These are phyloP conservation scores for Arthrocladium fulminans DNA, from an alignment of 2,329 filamentous ascomycete species.

Conservation along the genomic window DNA sequence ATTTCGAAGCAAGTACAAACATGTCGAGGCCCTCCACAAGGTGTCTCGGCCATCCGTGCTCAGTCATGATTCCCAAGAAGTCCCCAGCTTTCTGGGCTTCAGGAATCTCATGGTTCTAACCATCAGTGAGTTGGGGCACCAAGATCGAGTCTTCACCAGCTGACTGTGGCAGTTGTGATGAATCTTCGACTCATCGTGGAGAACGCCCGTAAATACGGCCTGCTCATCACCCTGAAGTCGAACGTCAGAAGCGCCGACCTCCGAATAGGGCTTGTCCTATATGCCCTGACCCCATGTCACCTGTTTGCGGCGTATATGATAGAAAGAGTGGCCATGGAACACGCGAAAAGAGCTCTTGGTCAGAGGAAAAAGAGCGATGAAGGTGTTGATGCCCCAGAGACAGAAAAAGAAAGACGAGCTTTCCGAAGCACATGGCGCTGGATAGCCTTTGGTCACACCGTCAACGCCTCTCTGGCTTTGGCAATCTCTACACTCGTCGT, in stretches of 20 bases:
- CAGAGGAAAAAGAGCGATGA: slow-evolving; percentile 44
- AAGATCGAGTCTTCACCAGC: background rate
- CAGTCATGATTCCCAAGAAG: slow-evolving; percentile 66
- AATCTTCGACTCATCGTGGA: slow-evolving; percentile 93
- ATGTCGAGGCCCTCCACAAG: slow-evolving; percentile 81
- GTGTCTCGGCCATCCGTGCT: slow-evolving; percentile 65
- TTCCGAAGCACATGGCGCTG: slow-evolving; percentile 72
- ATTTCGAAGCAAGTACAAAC: slow-evolving; percentile 61
- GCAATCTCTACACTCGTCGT: slow-evolving; percentile 74
- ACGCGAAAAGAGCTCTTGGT: slow-evolving; percentile 61
- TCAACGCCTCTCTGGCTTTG: slow-evolving; percentile 77
- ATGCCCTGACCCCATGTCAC: slow-evolving; percentile 81
- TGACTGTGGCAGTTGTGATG: slow-evolving; percentile 60
- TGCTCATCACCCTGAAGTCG: slow-evolving; percentile 82
- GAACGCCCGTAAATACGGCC: slow-evolving; percentile 73
- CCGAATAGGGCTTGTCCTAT: slow-evolving; percentile 65
- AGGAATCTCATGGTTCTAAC: slow-evolving; percentile 94
- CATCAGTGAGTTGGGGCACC: slow-evolving; percentile 49
- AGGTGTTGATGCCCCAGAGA: slow-evolving; percentile 46
- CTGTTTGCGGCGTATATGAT: slow-evolving; percentile 85
- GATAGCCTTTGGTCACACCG: slow-evolving; percentile 68
- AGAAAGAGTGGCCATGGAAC: slow-evolving; percentile 70
- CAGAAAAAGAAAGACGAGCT: slow-evolving; percentile 49
- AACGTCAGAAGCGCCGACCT: slow-evolving; percentile 75
- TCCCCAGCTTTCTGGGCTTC: slow-evolving; percentile 86